Conservation (phyloP, 2,329 filamentous ascomycete genomes). For the Cryphonectria radicalis region DNA sequence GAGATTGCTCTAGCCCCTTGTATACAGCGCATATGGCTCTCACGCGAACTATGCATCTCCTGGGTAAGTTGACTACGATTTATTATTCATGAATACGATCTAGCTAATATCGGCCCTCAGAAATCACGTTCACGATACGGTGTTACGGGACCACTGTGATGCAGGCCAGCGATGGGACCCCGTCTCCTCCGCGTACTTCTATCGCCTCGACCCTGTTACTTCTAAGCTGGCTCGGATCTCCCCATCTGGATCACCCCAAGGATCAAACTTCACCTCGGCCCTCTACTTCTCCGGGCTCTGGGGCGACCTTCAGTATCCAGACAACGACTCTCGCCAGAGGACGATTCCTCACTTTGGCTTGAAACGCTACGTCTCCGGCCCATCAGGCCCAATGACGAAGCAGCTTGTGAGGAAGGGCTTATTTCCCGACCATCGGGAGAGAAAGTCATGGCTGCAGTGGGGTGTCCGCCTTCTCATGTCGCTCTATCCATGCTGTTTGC, state of each 20-base stretch:
- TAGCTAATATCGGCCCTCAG: conserved; percentile 24
- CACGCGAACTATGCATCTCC: conserved; percentile 41
- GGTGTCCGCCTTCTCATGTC: conserved; percentile 35
- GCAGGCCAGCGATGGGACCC: conserved; percentile 42
- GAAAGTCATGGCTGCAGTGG: conserved; percentile 38
- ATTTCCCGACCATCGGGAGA: conserved; percentile 35
- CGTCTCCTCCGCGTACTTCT: conserved; percentile 42
- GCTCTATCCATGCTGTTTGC: conserved; percentile 41
- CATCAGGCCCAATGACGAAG: conserved; percentile 40
- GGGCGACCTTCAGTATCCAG: conserved; percentile 38
- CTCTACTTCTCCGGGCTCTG: conserved; percentile 40
- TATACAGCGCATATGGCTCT: conserved; percentile 42
- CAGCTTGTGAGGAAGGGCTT: conserved; percentile 41
- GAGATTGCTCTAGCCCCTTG: conserved; percentile 35
- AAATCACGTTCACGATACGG: conserved; percentile 40
- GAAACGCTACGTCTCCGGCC: conserved; percentile 40
- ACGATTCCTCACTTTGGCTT: conserved; percentile 39
- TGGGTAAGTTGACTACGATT: conserved; percentile 34
- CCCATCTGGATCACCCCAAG: conserved; percentile 15
- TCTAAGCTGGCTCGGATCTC: conserved; percentile 33
- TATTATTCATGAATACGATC: not conserved
- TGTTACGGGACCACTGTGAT: conserved; percentile 41
- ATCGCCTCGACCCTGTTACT: conserved; percentile 33
- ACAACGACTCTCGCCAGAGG: conserved; percentile 40
- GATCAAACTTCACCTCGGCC: conserved; percentile 39